These are phyloP conservation scores for Pseudogymnoascus sp. DNA, from an alignment of 2,329 filamentous ascomycete genomes.

Conservation along the genomic window DNA sequence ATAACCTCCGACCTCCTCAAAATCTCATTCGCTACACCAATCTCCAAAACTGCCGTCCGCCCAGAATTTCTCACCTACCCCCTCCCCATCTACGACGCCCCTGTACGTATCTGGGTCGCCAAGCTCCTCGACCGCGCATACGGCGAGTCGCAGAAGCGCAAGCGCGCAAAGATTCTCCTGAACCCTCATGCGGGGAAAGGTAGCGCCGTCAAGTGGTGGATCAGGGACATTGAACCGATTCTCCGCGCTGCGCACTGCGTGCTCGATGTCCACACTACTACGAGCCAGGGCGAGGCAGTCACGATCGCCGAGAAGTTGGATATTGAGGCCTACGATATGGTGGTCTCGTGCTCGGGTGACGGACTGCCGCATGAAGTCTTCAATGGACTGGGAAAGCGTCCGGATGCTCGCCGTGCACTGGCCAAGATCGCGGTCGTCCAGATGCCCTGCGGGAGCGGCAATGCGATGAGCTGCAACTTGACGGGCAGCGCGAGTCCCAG, in stretches of 20 bases:
- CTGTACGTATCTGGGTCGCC: slow-evolving; percentile 50
- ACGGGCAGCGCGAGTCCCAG: slow-evolving; percentile 71
- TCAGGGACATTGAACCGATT: slow-evolving; percentile 68
- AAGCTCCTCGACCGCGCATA: slow-evolving; percentile 64
- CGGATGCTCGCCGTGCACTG: slow-evolving; percentile 67
- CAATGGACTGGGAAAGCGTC: slow-evolving; percentile 74
- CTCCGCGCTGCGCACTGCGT: slow-evolving; percentile 73
- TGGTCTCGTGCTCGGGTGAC: slow-evolving; percentile 86
- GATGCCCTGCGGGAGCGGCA: slow-evolving; percentile 87
- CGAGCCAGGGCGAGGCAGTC: slow-evolving; percentile 65
- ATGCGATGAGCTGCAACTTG: slow-evolving; percentile 85
- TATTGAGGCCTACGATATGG: slow-evolving; percentile 70
- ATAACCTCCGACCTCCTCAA: slow-evolving; percentile 50
- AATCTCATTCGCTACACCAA: slow-evolving; percentile 62
- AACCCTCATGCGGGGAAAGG: slow-evolving; percentile 90
- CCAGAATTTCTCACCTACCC: slow-evolving; percentile 54
- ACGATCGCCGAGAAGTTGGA: slow-evolving; percentile 70
- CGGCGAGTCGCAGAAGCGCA: slow-evolving; percentile 55
- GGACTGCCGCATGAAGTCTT: slow-evolving; percentile 89
- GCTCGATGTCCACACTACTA: slow-evolving; percentile 65
- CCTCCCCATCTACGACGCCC: slow-evolving; percentile 36
- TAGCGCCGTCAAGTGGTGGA: slow-evolving; percentile 62
- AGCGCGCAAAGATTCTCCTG: slow-evolving; percentile 78
- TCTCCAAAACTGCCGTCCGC: slow-evolving; percentile 51
- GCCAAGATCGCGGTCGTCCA: slow-evolving; percentile 72